Conservation (phyloP, 2,329 filamentous ascomycete species). For the Ophioceras dolichostomum region DNA sequence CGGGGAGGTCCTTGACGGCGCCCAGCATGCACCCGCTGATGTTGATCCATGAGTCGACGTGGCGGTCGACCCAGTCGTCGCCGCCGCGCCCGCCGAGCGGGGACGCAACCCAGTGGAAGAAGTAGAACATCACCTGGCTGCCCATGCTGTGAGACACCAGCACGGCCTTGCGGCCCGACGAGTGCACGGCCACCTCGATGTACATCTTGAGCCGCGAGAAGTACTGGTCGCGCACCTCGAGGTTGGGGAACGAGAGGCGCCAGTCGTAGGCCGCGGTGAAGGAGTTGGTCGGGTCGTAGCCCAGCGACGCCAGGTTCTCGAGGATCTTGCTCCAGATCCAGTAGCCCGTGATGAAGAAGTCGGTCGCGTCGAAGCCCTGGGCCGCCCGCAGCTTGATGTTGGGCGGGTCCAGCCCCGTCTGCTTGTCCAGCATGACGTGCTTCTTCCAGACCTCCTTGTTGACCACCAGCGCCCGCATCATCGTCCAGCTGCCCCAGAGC, state of each 20-base stretch:
- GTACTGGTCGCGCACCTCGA: constrained; percentile 85
- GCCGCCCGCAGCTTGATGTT: constrained; percentile 83
- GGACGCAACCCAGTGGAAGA: constrained; percentile 66
- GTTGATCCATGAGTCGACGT: constrained; percentile 95
- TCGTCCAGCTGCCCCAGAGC: constrained; percentile 96
- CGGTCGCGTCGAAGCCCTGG: constrained; percentile 93
- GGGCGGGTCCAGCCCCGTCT: constrained; percentile 82
- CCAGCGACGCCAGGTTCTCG: constrained; percentile 89
- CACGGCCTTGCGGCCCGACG: constrained; percentile 67
- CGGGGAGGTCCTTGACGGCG: constrained; percentile 79
- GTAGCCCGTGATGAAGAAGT: constrained; percentile 86
- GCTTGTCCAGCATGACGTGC: constrained; percentile 93
- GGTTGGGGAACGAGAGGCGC: constrained; percentile 80
- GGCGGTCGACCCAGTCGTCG: constrained; percentile 74
- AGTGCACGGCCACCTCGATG: constrained; percentile 71
- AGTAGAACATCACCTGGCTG: constrained; percentile 83
- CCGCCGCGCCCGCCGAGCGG: constrained; percentile 71
- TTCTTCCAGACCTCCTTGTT: constrained; percentile 92
- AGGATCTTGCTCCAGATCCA: constrained; percentile 99
- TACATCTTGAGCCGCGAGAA: constrained; percentile 84
- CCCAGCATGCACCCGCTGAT: constrained; percentile 97
- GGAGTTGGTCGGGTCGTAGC: constrained; percentile 77
- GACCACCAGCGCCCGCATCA: constrained; percentile 90
- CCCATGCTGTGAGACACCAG: constrained; percentile 96
- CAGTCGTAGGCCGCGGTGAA: constrained; percentile 74